Evolutionary conservation across 2,329 filamentous ascomycete genomes (phyloP), one percentile per base, ranked within the genome.

Genomic region (Pseudogymnoascus sp.): DNA sequence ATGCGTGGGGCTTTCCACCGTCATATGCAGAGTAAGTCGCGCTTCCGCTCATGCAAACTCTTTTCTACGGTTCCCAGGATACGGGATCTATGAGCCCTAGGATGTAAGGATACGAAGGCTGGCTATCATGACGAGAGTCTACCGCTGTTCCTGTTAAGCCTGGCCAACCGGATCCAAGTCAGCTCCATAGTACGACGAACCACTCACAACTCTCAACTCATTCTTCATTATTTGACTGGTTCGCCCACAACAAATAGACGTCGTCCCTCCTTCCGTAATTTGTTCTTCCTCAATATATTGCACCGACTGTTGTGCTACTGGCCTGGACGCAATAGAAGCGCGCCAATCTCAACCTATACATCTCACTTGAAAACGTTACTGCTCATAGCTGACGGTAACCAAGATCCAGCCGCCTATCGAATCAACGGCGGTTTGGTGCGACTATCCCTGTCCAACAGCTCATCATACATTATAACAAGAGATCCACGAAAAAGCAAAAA

Each of bases 381-480:
- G 16, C 49, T 56, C n/a, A 56, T 31, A 56, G 49, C 49, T 56
- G 49, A 56, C 28, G 8, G 49, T 34, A 56, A 56, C 16, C 49
- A 56, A 56, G 49, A 56, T 34, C 28, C 49, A 56, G 28, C 49
- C 49, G 49, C 16, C 25, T 14, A 18, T 56, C 49, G 49, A 56
- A 34, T 34, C 49, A 34, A 56, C 28, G 28, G 28, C 18, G 21
- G 21, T 18, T 34, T 34, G 8, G 46, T 56, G 25, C 25, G 46
- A 42, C 21, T 43, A 38, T 60, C 37, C 61, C 38, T 60, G 59
- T 23, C 34, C 34, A 43, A 38, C 59, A 60, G 36, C 59, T 38
- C 59, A 60, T 28, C 59, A 21, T 60, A 60, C 59, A 60, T 60
- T 43, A 60, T 60, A 38, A 43, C 34, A 38, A 42, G 38, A 60